Base-by-base conservation (phyloP, 345 rosid genomes). In the sweet orange (Citrus sinensis) region DNA sequence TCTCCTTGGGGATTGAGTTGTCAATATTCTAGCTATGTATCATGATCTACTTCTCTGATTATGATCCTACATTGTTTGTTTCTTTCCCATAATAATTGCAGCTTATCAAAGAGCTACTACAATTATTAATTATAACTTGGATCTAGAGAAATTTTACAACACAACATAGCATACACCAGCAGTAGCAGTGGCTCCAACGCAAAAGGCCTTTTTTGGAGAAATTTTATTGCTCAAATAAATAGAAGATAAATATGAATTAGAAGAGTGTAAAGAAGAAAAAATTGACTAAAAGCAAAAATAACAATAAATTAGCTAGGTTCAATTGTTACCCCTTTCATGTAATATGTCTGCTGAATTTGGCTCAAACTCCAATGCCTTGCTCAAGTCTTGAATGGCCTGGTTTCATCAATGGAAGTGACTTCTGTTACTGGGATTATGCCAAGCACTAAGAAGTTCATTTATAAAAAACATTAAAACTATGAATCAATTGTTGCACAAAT, bases 321-420 rank as follows among this genome's bases (percentile, higher is more conserved):
- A 67, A 80, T 72, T 63, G 78, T 80, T 85, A 96, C 99, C 99
- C 80, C 97, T 92, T 90, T 96, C 99, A 76, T 92, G 98, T 76
- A 96, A 86, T 79, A 96, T 88, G 82, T 96, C 98, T 73, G 94
- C 88, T 40, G 98, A 91, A 73, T 90, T 80, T 76, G 94, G 97
- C 83, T 96, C 99, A 83, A 88, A 91, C 78, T 89, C 93, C 82
- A 93, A 85, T 82, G 99, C 97, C 88, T 88, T 90, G 42, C 95
- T 89, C 89, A 96, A 87, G 85, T 93, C 99, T 73, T 86, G 88
- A 79, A 93, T 92, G 68, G 99, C 99, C 99, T 96, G 89, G 72
- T 32, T 85, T 68, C 66, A 86, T 73, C 71, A 83, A 78, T 63
- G 66, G 68, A 55, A 51, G 82, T 29, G 66, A 78, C 25, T 35